Percentiles rank a stretch among this genome's conserved stretches.
phyloP scores from a whole-genome alignment of 495 filamentous ascomycete genomes.

The Daldinia grandis region DNA sequence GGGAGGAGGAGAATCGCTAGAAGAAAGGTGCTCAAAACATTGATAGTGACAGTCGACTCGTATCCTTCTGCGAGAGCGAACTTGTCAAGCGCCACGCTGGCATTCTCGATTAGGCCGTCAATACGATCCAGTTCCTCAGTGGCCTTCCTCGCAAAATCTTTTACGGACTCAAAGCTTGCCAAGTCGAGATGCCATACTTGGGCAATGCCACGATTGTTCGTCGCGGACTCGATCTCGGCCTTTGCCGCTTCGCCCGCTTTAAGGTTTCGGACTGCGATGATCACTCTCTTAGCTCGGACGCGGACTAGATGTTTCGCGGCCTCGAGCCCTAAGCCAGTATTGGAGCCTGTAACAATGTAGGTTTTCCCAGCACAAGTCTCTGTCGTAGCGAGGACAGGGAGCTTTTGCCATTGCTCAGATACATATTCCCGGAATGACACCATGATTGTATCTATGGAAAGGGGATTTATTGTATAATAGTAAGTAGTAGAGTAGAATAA shows the following conservation, averaged over 20 bases:
- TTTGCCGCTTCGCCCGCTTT: slow-evolving; percentile 55
- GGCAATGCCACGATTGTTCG: not conserved
- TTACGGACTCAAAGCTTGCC: slow-evolving; percentile 48
- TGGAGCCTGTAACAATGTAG: not conserved
- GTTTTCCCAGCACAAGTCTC: not conserved
- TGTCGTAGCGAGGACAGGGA: not conserved
- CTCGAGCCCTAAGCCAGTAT: slow-evolving; percentile 51
- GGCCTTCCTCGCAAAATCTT: slow-evolving; percentile 51
- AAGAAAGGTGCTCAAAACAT: slow-evolving; percentile 56
- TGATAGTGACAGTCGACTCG: slow-evolving; percentile 54
- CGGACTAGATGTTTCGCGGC: slow-evolving; percentile 54
- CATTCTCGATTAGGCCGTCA: slow-evolving; percentile 60
- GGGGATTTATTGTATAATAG: not conserved
- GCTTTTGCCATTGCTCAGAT: not conserved
- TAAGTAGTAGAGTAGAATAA: not conserved
- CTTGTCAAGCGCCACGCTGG: slow-evolving; percentile 44
- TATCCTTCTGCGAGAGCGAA: slow-evolving; percentile 45
- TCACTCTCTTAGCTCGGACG: slow-evolving; percentile 51
- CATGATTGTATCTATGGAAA: not conserved
- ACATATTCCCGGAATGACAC: not conserved
- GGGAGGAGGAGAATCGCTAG: slow-evolving; percentile 38
- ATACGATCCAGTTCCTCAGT: slow-evolving; percentile 47
- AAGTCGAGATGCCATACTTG: slow-evolving; percentile 64
- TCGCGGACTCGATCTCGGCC: slow-evolving; percentile 38
- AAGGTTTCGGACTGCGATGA: slow-evolving; percentile 56